phyloP scores from a whole-genome alignment of 768 basidiomycete genomes.

The Sistotremastrum niveocremeum region DNA sequence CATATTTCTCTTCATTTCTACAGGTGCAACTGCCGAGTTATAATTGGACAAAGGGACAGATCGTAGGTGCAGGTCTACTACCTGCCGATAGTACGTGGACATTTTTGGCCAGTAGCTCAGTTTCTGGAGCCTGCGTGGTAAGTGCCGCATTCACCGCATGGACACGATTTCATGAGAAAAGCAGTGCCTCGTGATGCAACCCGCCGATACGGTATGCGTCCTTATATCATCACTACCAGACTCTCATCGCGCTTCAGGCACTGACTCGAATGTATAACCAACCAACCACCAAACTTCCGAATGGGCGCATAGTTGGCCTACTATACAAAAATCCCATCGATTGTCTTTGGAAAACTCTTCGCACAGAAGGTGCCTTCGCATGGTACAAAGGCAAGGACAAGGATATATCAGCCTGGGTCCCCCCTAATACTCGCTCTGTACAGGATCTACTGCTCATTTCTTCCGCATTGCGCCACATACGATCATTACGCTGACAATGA shows the following conservation, averaged over 20 bases:
- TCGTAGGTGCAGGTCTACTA: slow-evolving; percentile 55
- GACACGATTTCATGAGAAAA: slow-evolving; percentile 4
- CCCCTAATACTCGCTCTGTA: not conserved
- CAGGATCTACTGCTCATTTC: slow-evolving; percentile 90
- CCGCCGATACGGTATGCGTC: slow-evolving; percentile 68
- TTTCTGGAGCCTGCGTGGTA: slow-evolving; percentile 89
- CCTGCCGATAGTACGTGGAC: slow-evolving; percentile 73
- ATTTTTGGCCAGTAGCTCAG: slow-evolving; percentile 73
- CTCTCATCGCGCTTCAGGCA: slow-evolving; percentile 29
- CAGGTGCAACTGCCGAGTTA: slow-evolving; percentile 93
- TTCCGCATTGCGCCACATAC: slow-evolving; percentile 87
- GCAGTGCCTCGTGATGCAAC: slow-evolving; percentile 87
- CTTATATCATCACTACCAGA: slow-evolving; percentile 9
- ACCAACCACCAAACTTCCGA: slow-evolving; percentile 56
- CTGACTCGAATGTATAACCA: slow-evolving; percentile 96
- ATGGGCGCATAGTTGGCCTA: slow-evolving; percentile 59
- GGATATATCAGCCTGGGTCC: not conserved
- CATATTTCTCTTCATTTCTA: not conserved
- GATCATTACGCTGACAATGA: slow-evolving; percentile 86
- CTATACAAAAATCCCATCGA: slow-evolving; percentile 89
- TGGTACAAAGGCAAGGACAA: slow-evolving; percentile 75
- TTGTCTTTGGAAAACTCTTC: slow-evolving; percentile 92
- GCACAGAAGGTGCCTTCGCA: slow-evolving; percentile 79
- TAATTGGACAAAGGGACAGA: slow-evolving; percentile 77
- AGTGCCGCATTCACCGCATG: slow-evolving; percentile 16